Percentiles rank a stretch among this genome's conserved stretches.
Evolutionary conservation across 306 rosid genomes (phyloP).

Genomic region (Nissolia schottii): DNA sequence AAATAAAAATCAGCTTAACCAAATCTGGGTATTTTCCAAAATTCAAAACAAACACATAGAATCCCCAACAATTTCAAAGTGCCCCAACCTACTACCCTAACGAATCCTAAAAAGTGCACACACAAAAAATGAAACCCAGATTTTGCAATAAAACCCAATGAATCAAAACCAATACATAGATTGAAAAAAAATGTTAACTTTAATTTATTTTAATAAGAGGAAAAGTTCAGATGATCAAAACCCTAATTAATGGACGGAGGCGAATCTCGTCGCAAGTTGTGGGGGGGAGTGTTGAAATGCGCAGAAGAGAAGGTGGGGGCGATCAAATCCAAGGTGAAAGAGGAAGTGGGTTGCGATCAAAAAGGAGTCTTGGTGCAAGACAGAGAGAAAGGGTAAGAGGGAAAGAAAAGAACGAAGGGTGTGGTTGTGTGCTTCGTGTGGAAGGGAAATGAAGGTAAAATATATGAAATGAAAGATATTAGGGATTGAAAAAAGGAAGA

Average conservation of each 20-base stretch:
- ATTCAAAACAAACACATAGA: constrained; percentile 14
- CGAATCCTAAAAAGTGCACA: constrained; percentile 2
- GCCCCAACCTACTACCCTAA: constrained; percentile 13
- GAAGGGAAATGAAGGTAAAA: not conserved
- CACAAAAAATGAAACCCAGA: not conserved
- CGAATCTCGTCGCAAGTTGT: constrained; percentile 44
- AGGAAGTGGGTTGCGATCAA: constrained; percentile 48
- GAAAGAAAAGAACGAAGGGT: constrained; percentile 24
- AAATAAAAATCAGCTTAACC: constrained; percentile 15
- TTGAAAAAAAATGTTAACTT: not conserved
- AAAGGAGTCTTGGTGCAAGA: constrained; percentile 38
- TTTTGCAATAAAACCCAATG: constrained; percentile 38
- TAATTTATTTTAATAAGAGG: not conserved
- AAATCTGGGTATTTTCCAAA: constrained; percentile 14
- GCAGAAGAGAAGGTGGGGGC: constrained; percentile 19
- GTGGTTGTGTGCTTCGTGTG: not conserved
- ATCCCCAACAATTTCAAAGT: constrained; percentile 32
- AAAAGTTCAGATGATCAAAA: constrained; percentile 36
- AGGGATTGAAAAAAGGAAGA: constrained; percentile 32
- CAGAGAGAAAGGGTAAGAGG: constrained; percentile 33
- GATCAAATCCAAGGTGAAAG: constrained; percentile 23
- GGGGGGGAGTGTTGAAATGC: constrained; percentile 35
- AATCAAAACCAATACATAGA: constrained; percentile 10
- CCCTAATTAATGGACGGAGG: constrained; percentile 44
- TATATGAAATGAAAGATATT: constrained; percentile 21